Conservation (phyloP, 75 land plant genomes). For the Cunninghamia lanceolata region DNA sequence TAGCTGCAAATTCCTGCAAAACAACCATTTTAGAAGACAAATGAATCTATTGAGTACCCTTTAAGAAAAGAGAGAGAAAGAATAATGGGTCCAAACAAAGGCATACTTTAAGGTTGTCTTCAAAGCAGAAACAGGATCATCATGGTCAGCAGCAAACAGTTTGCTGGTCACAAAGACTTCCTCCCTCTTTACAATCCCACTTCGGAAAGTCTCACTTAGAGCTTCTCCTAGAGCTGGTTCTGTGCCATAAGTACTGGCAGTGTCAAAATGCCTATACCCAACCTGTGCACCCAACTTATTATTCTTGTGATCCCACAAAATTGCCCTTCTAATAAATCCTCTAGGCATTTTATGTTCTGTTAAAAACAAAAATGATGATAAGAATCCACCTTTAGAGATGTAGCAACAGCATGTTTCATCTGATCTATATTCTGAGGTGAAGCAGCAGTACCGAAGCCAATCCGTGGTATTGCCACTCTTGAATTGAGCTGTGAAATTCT, state of each 20-base stretch:
- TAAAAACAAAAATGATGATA: background rate
- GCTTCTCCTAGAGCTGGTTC: slow-evolving; percentile 45
- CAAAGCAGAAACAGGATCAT: too few species aligned
- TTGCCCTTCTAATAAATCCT: background rate
- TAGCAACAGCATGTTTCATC: background rate
- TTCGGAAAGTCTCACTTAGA: slow-evolving; percentile 26
- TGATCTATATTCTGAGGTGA: background rate
- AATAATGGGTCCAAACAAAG: background rate
- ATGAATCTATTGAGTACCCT: background rate
- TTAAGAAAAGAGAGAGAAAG: background rate
- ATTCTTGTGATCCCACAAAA: background rate
- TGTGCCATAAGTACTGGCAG: slow-evolving; percentile 38
- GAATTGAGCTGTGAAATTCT: background rate
- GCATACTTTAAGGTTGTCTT: slow-evolving; percentile 36
- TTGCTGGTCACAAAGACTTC: slow-evolving; percentile 53
- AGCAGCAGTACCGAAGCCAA: background rate
- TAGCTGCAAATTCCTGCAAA: slow-evolving; percentile 30
- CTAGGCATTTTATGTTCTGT: too few species aligned
- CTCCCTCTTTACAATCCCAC: slow-evolving; percentile 31
- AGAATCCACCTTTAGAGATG: background rate
- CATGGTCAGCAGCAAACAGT: slow-evolving; percentile 30
- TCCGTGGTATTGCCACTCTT: background rate
- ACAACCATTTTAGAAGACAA: background rate
- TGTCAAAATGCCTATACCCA: slow-evolving; percentile 65
- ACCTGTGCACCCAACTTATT: slow-evolving; percentile 18